Evolutionary conservation across 257 asterid genomes (phyloP), one percentile per base, ranked within the genome.

Genomic region (Gentiana macrophylla): DNA sequence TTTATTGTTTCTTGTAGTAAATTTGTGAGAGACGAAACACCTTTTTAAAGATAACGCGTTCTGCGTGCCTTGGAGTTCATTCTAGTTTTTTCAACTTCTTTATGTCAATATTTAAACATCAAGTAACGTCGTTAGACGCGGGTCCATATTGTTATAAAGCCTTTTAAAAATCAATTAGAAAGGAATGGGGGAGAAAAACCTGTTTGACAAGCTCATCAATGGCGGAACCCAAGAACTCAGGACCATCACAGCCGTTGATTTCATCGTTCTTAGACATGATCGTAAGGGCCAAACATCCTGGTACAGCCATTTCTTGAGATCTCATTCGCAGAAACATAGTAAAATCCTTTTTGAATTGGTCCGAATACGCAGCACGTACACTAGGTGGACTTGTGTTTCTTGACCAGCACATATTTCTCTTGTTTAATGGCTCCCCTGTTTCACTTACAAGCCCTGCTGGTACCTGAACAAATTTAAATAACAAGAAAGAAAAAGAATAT

Each of bases 321-420:
- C 70, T 54, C 60, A 65, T 34, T 6, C 55, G 35, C 24, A 65
- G 37, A 45, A 65, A 65, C 24, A 3, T 51, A 2, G 54, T 41
- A 32, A 57, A 52, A 57, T 65, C 70, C 11, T 46, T 52, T 5
- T 24, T 32, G 32, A 65, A 65, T 52, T 65, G 70, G 15, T 32
- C 8, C 37, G 58, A 9, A n/a, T 58, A 65, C 24, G 65, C 64
- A 5, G 36, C 37, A 24, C 36, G 50, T 24, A 65, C 64, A 52
- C 50, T 37, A 0, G 55, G 11, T 0, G 65, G 64, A 37, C 70
- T 65, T 1, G 51, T 52, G 10, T 43, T 35, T 10, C 46, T 41
- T 3, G 64, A 12, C 3, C 44, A 10, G 59, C 50, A 65, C 44
- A 65, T 52, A 48, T 59, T 65, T 37, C 50, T 35, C 45, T 51